These are phyloP conservation scores for Yamadazyma endophytica DNA, from an alignment of 805 yeast species.

Conservation along the genomic window DNA sequence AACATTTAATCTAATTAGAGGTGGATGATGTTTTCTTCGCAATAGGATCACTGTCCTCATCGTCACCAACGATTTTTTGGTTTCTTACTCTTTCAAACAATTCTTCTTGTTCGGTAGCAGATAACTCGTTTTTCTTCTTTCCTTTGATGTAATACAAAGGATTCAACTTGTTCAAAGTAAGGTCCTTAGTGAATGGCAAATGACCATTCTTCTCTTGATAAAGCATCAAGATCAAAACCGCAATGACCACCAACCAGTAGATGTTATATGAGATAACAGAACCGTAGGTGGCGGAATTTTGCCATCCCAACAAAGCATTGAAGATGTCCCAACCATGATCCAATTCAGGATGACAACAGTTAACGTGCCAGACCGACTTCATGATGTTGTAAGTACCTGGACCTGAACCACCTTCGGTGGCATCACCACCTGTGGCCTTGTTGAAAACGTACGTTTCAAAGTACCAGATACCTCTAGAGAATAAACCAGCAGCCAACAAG, in stretches of 20 bases:
- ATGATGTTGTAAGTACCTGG: slow-evolving; percentile 85
- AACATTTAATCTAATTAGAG: too few relatives aligned
- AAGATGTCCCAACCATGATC: slow-evolving; percentile 95
- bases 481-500: slow-evolving; percentile 83
- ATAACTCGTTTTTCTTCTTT: slow-evolving; percentile 40
- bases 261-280: slow-evolving; percentile 80
- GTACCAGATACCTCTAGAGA: slow-evolving; percentile 87
- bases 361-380: slow-evolving; percentile 87
- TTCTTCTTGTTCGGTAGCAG: slow-evolving; percentile 45
- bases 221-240: slow-evolving; percentile 53
- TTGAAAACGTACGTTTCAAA: slow-evolving; percentile 67
- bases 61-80: slow-evolving; percentile 7
- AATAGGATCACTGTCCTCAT: background rate
- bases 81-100: slow-evolving; percentile 38
- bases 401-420: slow-evolving; percentile 83
- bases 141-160: slow-evolving; percentile 32
- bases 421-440: slow-evolving; percentile 80
- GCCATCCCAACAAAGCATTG: slow-evolving; percentile 92
- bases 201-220: slow-evolving; percentile 79
- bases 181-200: slow-evolving; percentile 55
- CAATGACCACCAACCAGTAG: slow-evolving; percentile 73
- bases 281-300: slow-evolving; percentile 88
- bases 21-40: too few relatives aligned
- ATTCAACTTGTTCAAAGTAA: slow-evolving; percentile 25
- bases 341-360: slow-evolving; percentile 89